Evolutionary conservation across 768 basidiomycete genomes (phyloP).

Genomic region (Amanita rubescens): DNA sequence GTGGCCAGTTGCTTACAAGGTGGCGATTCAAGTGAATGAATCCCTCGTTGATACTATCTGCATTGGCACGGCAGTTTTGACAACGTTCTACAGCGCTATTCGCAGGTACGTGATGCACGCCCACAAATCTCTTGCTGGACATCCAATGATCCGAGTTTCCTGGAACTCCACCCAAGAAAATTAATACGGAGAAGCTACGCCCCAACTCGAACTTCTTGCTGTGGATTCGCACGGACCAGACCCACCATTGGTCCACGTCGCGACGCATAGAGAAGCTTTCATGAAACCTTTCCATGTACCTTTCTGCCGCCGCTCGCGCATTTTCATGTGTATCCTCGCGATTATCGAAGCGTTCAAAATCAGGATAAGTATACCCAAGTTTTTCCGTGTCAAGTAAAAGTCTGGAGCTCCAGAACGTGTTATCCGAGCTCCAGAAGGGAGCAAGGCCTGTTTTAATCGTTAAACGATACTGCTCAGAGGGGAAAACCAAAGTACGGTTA

Average conservation of each 20-base stretch:
- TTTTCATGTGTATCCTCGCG: neutral
- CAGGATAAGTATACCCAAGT: conserved; percentile 44
- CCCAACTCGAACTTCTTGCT: conserved; percentile 37
- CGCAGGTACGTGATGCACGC: conserved; percentile 36
- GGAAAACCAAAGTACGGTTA: conserved; percentile 8
- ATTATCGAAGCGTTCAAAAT: conserved; percentile 21
- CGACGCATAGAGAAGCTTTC: neutral
- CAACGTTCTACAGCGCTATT: conserved; percentile 26
- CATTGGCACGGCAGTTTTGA: conserved; percentile 30
- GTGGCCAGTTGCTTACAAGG: conserved; percentile 29
- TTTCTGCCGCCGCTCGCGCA: neutral
- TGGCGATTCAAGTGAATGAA: conserved; percentile 36
- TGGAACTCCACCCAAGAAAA: conserved; percentile 40
- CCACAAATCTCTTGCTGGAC: conserved; percentile 28
- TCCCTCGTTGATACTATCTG: conserved; percentile 28
- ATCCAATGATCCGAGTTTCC: conserved; percentile 33
- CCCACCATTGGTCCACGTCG: conserved; percentile 14
- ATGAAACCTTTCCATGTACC: neutral
- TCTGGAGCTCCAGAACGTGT: conserved; percentile 32
- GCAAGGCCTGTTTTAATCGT: conserved; percentile 28
- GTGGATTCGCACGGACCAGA: conserved; percentile 37
- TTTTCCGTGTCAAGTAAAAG: conserved; percentile 20
- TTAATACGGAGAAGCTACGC: conserved; percentile 32
- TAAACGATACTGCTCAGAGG: neutral
- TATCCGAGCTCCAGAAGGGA: conserved; percentile 38